Conservation (phyloP, 1,284 basidiomycete species). For the Trametes sp. region DNA sequence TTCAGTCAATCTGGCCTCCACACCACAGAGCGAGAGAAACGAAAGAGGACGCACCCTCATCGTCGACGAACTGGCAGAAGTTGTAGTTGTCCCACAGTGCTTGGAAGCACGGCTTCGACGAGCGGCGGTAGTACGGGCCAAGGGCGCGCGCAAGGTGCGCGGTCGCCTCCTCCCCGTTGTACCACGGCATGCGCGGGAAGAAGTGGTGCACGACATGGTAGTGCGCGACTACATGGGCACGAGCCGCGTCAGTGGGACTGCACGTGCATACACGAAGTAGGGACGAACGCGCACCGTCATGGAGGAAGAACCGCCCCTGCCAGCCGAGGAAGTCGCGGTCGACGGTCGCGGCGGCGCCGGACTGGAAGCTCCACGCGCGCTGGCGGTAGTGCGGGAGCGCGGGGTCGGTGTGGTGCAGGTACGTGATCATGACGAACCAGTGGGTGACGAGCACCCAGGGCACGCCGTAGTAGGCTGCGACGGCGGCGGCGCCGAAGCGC, state of each 20-base stretch:
- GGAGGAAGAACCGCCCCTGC: constrained; percentile 49
- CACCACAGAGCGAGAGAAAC: no score
- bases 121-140: constrained; percentile 57
- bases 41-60: constrained; percentile 45
- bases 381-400: constrained; percentile 49
- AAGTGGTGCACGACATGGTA: constrained; percentile 50
- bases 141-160: constrained; percentile 56
- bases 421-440: constrained; percentile 55
- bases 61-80: constrained; percentile 74
- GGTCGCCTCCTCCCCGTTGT: constrained; percentile 59
- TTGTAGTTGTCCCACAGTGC: constrained; percentile 65
- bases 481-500: constrained; percentile 45
- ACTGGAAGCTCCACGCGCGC: constrained; percentile 56
- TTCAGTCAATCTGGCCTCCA: background rate
- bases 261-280: no score
- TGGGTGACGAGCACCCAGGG: constrained; percentile 63
- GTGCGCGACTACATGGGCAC: constrained; percentile 48
- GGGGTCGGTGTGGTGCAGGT: constrained; percentile 49
- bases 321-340: constrained; percentile 61
- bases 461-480: constrained; percentile 61
- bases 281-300: constrained; percentile 43
- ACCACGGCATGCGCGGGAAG: constrained; percentile 43
- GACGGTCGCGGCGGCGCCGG: constrained; percentile 60
- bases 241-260: no score
- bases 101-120: constrained; percentile 54